Conservation (phyloP, 768 basidiomycete species). For the Trametes villosa region DNA sequence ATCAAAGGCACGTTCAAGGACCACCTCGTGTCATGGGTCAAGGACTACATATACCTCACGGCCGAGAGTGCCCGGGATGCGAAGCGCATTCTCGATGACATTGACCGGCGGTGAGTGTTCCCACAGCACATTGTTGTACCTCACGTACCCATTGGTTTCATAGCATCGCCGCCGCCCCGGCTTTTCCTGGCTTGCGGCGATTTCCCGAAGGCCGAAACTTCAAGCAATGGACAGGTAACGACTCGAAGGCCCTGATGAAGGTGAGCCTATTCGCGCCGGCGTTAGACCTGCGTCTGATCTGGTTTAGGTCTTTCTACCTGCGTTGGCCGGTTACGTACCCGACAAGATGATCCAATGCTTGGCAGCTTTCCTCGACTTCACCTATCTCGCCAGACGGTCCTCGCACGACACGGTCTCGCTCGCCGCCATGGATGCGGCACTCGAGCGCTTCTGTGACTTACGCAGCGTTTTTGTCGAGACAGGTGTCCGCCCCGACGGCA, state of each 20-base stretch:
- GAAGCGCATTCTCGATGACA: conserved; percentile 38
- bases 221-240: conserved; percentile 33
- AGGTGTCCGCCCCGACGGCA: conserved; percentile 18
- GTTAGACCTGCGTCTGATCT: not conserved
- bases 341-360: conserved; percentile 18
- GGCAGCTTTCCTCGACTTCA: conserved; percentile 24
- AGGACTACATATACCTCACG: conserved; percentile 32
- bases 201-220: conserved; percentile 30
- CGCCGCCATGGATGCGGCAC: conserved; percentile 10
- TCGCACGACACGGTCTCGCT: conserved; percentile 2
- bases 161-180: conserved; percentile 23
- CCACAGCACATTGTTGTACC: too few species aligned
- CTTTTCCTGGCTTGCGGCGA: conserved; percentile 21
- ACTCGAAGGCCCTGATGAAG: conserved; percentile 34
- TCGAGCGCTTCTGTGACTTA: conserved; percentile 11
- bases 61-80: conserved; percentile 14
- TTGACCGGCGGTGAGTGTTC: conserved; percentile 41
- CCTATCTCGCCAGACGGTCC: conserved; percentile 20
- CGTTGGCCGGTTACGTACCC: conserved; percentile 10
- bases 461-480: conserved; percentile 18
- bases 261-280: not conserved
- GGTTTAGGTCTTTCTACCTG: conserved; percentile 22
- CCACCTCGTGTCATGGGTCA: conserved; percentile 44
- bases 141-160: too few species aligned
- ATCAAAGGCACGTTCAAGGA: too few species aligned